Evolutionary conservation across 495 filamentous ascomycete genomes (phyloP), one percentile per base, ranked within the genome.

Genomic region (Wilcoxina mikolae): DNA sequence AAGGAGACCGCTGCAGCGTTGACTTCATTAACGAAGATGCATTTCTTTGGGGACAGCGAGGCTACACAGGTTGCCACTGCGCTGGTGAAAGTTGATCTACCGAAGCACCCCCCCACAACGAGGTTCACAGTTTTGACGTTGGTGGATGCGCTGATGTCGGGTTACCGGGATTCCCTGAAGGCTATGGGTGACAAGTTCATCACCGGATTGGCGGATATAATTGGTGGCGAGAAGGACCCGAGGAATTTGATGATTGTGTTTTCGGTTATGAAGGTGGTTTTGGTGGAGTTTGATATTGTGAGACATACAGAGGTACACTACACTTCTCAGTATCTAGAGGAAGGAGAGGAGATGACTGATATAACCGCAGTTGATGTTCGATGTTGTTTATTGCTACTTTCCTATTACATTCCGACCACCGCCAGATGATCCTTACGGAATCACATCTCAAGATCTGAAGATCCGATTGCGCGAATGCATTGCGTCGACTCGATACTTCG

Each of bases 181-280:
- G 68, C 70, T 2, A 75, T 81, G 69, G 75, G 72, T 7, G 72
- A 75, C 38, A 71, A 77, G 31, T 82, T 82, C 54, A 65, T 85
- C 26, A 67, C 79, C 12, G 76, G 75, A 11, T 74, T 84, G 27
- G 78, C 82, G 24, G 75, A 82, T 58, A 73, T 84, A 41, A 79
- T 85, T 65, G 79, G 79, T 2, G 82, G 81, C 28, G 83, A 87
- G 67, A 87, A 87, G 60, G 83, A 87, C 58, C 83, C 83, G 2
- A 72, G 83, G 24, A 86, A 86, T 61, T 70, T 87, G 25, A 87
- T 87, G 83, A 70, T 87, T 42, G 76, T 86, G 2, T 87, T 87
- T 58, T 87, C 83, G 1, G 73, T 85, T 28, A 63, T 85, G 31
- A 81, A 76, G 58, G 83, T 83, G 20, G 71, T 85, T 10, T 79